phyloP scores from a whole-genome alignment of 139 green algal species.

The Chlamydomonas applanata region DNA sequence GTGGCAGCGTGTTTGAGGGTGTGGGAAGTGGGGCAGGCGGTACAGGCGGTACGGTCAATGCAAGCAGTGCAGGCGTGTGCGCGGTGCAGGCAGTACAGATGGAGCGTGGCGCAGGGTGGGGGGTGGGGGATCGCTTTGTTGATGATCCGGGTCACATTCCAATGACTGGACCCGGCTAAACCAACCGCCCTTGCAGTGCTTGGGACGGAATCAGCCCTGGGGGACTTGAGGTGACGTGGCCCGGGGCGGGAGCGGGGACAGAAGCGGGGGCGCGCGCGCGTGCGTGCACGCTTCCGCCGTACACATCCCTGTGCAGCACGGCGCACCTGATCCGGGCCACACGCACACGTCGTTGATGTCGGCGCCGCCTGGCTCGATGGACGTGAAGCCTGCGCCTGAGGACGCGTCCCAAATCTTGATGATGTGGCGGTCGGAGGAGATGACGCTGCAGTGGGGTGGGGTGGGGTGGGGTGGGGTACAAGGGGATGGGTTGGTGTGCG shows the following conservation, averaged over 20 bases:
- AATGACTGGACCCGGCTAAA: too few species aligned
- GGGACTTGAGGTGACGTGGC: too few species aligned
- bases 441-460: conserved; percentile 35
- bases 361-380: conserved; percentile 70
- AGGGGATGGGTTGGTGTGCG: neutral
- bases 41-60: too few species aligned
- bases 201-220: too few species aligned
- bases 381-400: conserved; percentile 68
- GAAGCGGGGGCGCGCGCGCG: too few species aligned
- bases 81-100: too few species aligned
- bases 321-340: conserved; percentile 65
- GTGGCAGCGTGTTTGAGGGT: neutral
- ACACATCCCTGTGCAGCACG: neutral
- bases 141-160: too few species aligned
- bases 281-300: neutral
- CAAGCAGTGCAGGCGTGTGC: neutral
- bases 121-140: too few species aligned
- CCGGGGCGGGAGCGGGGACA: too few species aligned
- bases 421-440: conserved; percentile 86
- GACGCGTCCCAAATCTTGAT: conserved; percentile 73
- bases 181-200: too few species aligned
- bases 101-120: too few species aligned
- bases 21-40: too few species aligned
- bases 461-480: neutral
- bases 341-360: conserved; percentile 90